Evolutionary conservation across 345 rosid genomes (phyloP).

Genomic region (Eucalyptus albens): DNA sequence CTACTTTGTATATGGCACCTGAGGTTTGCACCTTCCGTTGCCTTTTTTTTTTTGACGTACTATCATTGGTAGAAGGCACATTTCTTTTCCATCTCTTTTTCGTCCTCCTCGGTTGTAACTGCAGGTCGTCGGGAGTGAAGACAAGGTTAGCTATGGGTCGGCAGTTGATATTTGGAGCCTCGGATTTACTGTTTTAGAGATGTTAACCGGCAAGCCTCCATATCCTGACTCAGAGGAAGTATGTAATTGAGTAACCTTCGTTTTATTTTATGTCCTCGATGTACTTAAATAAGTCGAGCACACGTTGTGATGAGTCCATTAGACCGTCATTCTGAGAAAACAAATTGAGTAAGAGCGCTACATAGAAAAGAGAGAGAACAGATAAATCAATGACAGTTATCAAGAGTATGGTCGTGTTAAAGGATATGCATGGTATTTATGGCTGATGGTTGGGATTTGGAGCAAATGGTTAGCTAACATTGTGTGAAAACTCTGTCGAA

Average conservation of each 20-base stretch:
- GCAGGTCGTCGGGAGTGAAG: constrained; percentile 34
- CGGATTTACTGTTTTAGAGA: constrained; percentile 76
- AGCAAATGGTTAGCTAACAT: not conserved
- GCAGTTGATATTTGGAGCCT: constrained; percentile 87
- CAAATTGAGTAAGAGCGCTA: accelerated
- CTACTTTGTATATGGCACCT: accelerated
- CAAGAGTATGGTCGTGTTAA: not conserved
- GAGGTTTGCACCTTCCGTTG: too few relatives aligned
- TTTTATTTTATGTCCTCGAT: accelerated
- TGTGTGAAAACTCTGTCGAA: accelerated
- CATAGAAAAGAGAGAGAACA: not conserved
- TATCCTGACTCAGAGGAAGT: constrained; percentile 37
- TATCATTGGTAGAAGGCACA: too few relatives aligned
- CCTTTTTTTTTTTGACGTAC: too few relatives aligned
- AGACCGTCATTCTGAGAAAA: not conserved
- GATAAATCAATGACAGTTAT: not conserved
- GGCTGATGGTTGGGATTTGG: accelerated
- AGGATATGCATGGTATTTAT: not conserved
- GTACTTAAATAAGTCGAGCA: not conserved
- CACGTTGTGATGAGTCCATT: not conserved
- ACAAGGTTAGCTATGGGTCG: constrained; percentile 45
- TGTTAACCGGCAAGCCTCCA: constrained; percentile 53
- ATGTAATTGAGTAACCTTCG: not conserved
- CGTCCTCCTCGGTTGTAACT: not conserved
- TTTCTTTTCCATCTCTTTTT: not conserved